Base-by-base conservation (phyloP, 352 stramenopile species). In the Globisporangium megalacanthum region DNA sequence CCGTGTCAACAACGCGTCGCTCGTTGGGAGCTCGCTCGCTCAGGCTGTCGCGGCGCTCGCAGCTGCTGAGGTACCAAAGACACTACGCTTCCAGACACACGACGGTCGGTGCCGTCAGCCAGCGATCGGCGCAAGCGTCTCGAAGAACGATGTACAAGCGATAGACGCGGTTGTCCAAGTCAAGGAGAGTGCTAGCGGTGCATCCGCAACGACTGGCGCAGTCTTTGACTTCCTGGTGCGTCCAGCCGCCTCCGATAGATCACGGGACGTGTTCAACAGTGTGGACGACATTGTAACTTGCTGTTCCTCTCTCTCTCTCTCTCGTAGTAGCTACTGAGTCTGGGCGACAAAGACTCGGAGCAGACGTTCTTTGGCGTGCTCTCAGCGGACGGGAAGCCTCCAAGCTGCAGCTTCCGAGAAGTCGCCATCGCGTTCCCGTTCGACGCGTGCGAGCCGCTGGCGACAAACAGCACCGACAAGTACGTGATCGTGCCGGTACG, bases 401-500 rank as follows among this genome's bases (percentile, higher is more conserved):
- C 78, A 6, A 80, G 69, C 58, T 92, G 82, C 52, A 53, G 56
- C 2, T 84, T 86, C 47, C 75, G 67, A 7, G 68, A 79, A 29
- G 48, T 92, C 9, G 62, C 65, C n/a, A 39, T 92, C 35, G 72
- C 82, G 31, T 53, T 71, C 31, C 82, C 82, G 8, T 62, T 75
- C 11, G 66, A 90, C 52, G 79, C 76, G 4, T 92, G 82, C 58
- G 52, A 53, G 11, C 70, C 79, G 1, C 65, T 88, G 2, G 56
- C 55, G 7, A 69, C 58, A 17, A 69, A 86, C 52, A 69, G 64
- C 20, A 75, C 66, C 1, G 70, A 79, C 56, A 79, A 73, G 36
- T 88, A 86, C 58, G 65, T 89, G 15, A 29, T 92, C 47, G 73
- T 88, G 0, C 58, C 80, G 51, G 81, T 90, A 72, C 48, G 62